Base-by-base conservation (phyloP, 1,139 yeast species). In the Lodderomyces jiufengensis region DNA sequence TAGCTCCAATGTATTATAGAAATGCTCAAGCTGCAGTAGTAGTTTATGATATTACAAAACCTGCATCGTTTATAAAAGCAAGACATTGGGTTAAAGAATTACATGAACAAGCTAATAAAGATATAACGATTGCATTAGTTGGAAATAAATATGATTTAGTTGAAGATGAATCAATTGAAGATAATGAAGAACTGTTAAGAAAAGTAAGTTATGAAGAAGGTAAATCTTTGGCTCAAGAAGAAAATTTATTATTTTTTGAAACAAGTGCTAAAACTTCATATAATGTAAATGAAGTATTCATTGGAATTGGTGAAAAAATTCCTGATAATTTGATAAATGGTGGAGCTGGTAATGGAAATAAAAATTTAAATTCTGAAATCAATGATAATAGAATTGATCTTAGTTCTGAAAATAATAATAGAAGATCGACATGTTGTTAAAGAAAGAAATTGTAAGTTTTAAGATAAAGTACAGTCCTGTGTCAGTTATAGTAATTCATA, bases 1-100 rank as follows among this genome's bases (percentile, higher is more conserved):
- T 92, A 55, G 97, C 97, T 1, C 98, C 97, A 18, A 85, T 92
- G 95, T 92, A 92, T 63, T 92, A 92, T 67, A 78, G 98, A 56
- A 92, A 92, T 54, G 97, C 98, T n/a, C 97, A 92, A 60, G 95
- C 96, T 25, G 98, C 98, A 0, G 68, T 92, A 46, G 97, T 92
- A 9, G 97, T 92, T 8, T 92, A 92, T 57, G 98, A 92, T 55
- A 79, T 92, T 46, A 90, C 97, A 31, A 92, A 92, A 57, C 97
- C 97, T 2, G 95, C 95, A n/a, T 84, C 95, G 14, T 90, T 92
- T 52, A 85, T 92, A 53, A 90, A 92, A 61, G 98, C 97, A n/a
- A 82, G 97, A 52, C 97, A 90, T 61, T 92, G 98, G 98, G 97
- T 92, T 41, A 87, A 87, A 54, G 97, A 92, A 59, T 73, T 92